Conservation (phyloP, 2,329 filamentous ascomycete species). For the Claviceps sp. region DNA sequence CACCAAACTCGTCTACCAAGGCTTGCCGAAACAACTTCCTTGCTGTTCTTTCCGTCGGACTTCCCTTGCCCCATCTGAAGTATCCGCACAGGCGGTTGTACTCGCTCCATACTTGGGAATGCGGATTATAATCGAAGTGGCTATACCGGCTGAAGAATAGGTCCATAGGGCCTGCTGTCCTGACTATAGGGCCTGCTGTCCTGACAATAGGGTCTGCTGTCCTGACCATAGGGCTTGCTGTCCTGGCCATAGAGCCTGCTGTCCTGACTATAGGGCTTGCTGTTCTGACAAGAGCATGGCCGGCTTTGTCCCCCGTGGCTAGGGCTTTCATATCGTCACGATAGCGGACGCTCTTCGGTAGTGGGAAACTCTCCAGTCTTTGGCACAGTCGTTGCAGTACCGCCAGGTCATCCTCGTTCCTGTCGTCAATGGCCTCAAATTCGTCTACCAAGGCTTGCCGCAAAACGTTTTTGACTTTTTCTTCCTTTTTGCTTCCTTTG, state of each 20-base stretch:
- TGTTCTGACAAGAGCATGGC: background rate
- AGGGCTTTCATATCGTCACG: background rate
- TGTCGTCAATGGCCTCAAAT: background rate
- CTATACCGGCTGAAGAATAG: background rate
- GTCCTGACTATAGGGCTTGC: background rate
- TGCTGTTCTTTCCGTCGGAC: background rate
- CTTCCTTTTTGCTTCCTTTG: too few species aligned
- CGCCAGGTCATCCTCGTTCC: background rate
- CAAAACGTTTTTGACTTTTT: background rate
- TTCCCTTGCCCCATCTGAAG: background rate
- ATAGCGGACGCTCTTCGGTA: background rate
- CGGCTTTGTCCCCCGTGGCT: background rate
- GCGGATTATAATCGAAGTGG: background rate
- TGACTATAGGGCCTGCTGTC: background rate
- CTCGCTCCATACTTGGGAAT: background rate
- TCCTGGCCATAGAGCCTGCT: too few species aligned
- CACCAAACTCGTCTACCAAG: background rate
- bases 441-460: background rate
- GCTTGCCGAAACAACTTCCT: background rate
- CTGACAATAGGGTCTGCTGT: too few species aligned
- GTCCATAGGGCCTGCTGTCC: too few species aligned
- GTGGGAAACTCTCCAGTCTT: background rate
- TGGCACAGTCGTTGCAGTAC: conserved; percentile 1
- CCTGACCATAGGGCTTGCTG: background rate
- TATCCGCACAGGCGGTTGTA: background rate